A percentile compares a stretch with the other conserved stretches of the same genome.
Conservation (phyloP, 129 eudicot species). For the Helichrysum umbraculigerum region DNA sequence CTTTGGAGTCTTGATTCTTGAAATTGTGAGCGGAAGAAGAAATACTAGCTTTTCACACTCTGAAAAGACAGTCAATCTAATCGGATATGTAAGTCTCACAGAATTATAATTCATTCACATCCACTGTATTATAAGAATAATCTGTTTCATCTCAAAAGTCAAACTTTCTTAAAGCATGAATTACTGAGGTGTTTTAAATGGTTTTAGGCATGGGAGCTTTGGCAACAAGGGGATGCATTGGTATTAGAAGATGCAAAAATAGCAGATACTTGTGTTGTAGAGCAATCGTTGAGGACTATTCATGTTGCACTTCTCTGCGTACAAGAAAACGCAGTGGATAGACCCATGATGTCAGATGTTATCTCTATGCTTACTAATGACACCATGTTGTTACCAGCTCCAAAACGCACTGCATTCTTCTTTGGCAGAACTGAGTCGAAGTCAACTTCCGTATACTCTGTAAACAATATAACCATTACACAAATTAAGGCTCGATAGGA, state of each 20-base stretch:
- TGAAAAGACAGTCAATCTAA: conserved; percentile 28
- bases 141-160: not conserved
- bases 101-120: not conserved
- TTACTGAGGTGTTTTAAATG: not conserved
- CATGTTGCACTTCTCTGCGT: conserved; percentile 49
- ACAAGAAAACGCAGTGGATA: conserved; percentile 42
- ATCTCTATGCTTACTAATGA: conserved; percentile 42
- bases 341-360: conserved; percentile 41
- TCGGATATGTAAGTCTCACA: conserved; percentile 43
- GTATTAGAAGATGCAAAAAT: conserved; percentile 38
- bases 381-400: conserved; percentile 23
- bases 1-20: conserved; percentile 33
- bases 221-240: conserved; percentile 39
- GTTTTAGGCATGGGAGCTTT: conserved; percentile 48
- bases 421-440: not conserved
- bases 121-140: too few relatives aligned
- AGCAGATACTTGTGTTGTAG: not conserved
- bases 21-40: conserved; percentile 33
- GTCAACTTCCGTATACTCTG: conserved; percentile 20
- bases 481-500: conserved; percentile 23
- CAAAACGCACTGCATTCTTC: conserved; percentile 36
- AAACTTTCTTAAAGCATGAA: not conserved
- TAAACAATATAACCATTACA: conserved; percentile 22
- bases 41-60: conserved; percentile 24
- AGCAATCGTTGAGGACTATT: conserved; percentile 31